Evolutionary conservation across 805 yeast species (phyloP), one percentile per base, ranked within the genome.

Genomic region (Candida namnaoensis): DNA sequence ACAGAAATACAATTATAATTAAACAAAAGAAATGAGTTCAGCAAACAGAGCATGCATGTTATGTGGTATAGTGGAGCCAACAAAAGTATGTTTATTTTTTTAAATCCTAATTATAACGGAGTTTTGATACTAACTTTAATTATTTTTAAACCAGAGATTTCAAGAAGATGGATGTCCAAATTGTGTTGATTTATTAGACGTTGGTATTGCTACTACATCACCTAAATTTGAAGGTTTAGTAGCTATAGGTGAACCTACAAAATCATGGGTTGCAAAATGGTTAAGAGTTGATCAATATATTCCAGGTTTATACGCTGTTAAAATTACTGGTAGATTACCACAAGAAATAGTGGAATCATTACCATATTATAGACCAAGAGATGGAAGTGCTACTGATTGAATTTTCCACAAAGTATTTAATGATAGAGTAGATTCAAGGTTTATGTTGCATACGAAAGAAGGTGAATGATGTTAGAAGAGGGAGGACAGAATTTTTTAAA

Each of bases 261-360:
- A 72, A 32, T 87, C 96, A 2, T 91, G 99, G 99, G 96, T 88
- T 34, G 96, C 96, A 13, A 78, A 85, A 57, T 91, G 99, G 99
- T 68, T 91, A 43, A 78, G 97, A 61, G 82, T 91, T 30, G 95
- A 87, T 55, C 82, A 86, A 14, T 87, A 88, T 58, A 81, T 78
- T 23, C 85, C 95, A 1, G 99, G 98, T 0, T 60, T 91, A 52
- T 88, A 93, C 53, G 99, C 99, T 1, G 95, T 90, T 28, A 86
- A 91, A 56, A 91, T 93, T 7, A 82, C 80, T 50, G 99, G 99
- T 32, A 80, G 87, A 52, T 67, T 93, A 39, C 97, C 98, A 2
- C 86, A 84, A 7, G 96, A 91, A 48, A 78, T 88, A 33, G 74
- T 84, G 7, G 78, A 75, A 36, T 84, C 81, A 41, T 67, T 93